phyloP scores from a whole-genome alignment of 2,329 filamentous ascomycete species.

The Penicillium sp. region DNA sequence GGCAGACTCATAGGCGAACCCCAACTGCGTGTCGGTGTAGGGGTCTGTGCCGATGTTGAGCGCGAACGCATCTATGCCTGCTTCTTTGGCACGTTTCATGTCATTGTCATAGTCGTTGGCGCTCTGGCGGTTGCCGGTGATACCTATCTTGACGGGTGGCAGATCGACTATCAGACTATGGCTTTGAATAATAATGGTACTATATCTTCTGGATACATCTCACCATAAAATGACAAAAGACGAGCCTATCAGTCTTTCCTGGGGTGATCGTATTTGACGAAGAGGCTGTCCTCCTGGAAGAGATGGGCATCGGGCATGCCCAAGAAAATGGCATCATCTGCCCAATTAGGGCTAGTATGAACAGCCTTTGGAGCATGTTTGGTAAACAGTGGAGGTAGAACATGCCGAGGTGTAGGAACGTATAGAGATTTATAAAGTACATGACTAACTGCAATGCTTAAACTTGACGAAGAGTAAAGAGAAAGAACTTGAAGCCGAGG shows the following conservation, averaged over 20 bases:
- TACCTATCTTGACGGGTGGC: conserved; percentile 43
- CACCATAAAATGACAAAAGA: conserved; percentile 52
- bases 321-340: conserved; percentile 8
- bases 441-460: not conserved
- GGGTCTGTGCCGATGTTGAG: conserved; percentile 53
- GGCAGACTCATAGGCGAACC: conserved; percentile 54
- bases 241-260: conserved; percentile 30
- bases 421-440: not conserved
- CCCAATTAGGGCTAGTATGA: conserved; percentile 14
- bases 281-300: not conserved
- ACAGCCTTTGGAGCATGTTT: conserved; percentile 18
- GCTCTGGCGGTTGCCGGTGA: conserved; percentile 47
- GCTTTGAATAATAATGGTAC: too few species aligned
- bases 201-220: not conserved
- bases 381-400: not conserved
- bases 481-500: conserved; percentile 3
- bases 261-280: conserved; percentile 8
- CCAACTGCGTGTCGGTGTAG: conserved; percentile 49
- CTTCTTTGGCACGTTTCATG: conserved; percentile 48
- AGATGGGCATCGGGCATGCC: conserved; percentile 16
- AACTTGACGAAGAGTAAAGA: not conserved
- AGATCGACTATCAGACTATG: not conserved
- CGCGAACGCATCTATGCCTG: conserved; percentile 53
- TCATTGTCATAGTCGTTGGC: conserved; percentile 52
- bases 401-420: not conserved